Conservation (phyloP, 2,329 filamentous ascomycete species). For the Apiospora malaysiana region DNA sequence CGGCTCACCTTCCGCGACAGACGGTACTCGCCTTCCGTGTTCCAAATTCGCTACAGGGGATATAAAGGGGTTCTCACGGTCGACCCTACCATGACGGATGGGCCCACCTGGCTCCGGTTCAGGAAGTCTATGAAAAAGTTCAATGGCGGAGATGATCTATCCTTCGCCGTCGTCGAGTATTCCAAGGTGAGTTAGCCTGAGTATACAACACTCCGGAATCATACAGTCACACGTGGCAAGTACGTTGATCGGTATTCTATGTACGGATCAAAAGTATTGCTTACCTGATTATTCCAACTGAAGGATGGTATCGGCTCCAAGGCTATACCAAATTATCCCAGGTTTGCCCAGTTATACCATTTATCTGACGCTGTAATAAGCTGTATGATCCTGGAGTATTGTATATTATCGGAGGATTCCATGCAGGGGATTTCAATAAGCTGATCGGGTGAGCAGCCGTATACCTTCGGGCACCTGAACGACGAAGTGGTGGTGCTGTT, state of each 20-base stretch:
- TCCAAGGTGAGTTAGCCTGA: conserved; percentile 41
- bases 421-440: neutral
- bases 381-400: no score
- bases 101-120: conserved; percentile 33
- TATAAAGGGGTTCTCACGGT: conserved; percentile 50
- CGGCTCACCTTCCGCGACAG: conserved; percentile 43
- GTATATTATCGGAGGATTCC: neutral
- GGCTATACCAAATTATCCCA: no score
- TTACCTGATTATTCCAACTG: no score
- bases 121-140: conserved; percentile 49
- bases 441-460: conserved; percentile 38
- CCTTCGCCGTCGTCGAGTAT: conserved; percentile 46
- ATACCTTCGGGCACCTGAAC: conserved; percentile 47
- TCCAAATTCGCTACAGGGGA: conserved; percentile 48
- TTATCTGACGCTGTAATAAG: no score
- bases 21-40: conserved; percentile 46
- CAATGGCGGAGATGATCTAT: conserved; percentile 42
- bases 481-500: conserved; percentile 49
- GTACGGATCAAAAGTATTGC: no score
- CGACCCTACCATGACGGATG: conserved; percentile 38
- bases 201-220: no score
- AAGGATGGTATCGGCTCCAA: no score
- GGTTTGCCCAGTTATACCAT: no score
- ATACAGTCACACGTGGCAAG: no score
- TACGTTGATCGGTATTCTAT: no score